phyloP scores from a whole-genome alignment of 2,329 filamentous ascomycete species.

The Gremmenia infestans region DNA sequence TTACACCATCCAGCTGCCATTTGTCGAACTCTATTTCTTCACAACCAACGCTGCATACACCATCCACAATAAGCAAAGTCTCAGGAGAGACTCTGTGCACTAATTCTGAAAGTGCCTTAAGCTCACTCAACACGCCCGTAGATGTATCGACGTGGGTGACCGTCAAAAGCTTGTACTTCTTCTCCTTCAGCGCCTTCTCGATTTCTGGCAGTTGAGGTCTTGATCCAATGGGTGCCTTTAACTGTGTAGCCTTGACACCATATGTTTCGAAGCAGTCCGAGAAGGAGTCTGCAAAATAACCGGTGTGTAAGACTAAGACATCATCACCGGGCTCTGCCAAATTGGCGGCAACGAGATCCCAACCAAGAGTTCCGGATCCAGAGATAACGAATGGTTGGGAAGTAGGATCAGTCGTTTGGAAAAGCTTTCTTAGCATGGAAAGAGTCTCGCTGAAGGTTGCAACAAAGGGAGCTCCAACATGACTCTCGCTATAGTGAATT shows the following conservation, averaged over 20 bases:
- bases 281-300: conserved; percentile 96
- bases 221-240: conserved; percentile 84
- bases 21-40: conserved; percentile 96
- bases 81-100: conserved; percentile 85
- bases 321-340: conserved; percentile 84
- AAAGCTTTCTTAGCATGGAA: conserved; percentile 82
- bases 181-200: conserved; percentile 81
- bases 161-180: conserved; percentile 90
- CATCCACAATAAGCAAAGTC: conserved; percentile 88
- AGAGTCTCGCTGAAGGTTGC: conserved; percentile 87
- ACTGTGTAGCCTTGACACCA: conserved; percentile 81
- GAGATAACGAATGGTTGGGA: conserved; percentile 91
- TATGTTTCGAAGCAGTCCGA: conserved; percentile 89
- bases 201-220: conserved; percentile 82
- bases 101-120: conserved; percentile 76
- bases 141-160: conserved; percentile 98
- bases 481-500: conserved; percentile 66
- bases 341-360: conserved; percentile 95
- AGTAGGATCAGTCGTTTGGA: conserved; percentile 77
- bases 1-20: conserved; percentile 86
- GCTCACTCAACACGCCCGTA: conserved; percentile 88
- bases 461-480: conserved; percentile 86
- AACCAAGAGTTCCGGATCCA: conserved; percentile 91
- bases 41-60: conserved; percentile 92
- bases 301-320: conserved; percentile 87